These are phyloP conservation scores for Fusarium sp. DNA, from an alignment of 2,329 filamentous ascomycete genomes.

Conservation along the genomic window DNA sequence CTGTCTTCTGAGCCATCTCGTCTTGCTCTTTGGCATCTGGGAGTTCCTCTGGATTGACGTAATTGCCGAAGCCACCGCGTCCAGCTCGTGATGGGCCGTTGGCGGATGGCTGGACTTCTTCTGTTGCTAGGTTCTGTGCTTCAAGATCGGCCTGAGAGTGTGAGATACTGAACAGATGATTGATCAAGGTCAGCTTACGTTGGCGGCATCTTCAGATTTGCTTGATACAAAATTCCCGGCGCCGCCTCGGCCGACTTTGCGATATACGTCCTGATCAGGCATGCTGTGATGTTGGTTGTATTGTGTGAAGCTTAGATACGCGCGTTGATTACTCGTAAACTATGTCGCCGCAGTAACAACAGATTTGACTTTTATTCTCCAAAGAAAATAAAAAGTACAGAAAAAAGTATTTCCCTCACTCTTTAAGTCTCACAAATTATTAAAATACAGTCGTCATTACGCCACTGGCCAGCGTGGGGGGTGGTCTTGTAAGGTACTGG, in stretches of 20 bases:
- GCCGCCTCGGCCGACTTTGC: slow-evolving; percentile 68
- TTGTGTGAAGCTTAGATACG: background rate
- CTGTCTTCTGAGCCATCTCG: slow-evolving; percentile 48
- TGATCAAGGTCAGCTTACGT: slow-evolving; percentile 32
- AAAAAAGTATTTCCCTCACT: background rate
- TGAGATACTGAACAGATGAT: background rate
- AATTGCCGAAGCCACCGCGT: slow-evolving; percentile 72
- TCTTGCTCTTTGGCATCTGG: slow-evolving; percentile 48
- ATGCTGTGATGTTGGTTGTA: slow-evolving; percentile 19
- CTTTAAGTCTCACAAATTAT: slow-evolving; percentile 3
- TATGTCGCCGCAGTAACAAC: background rate
- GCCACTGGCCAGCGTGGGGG: slow-evolving; percentile 32
- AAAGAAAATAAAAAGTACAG: background rate
- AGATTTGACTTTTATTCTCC: background rate
- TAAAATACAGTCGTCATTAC: slow-evolving; percentile 10
- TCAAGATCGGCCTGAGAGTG: slow-evolving; percentile 49
- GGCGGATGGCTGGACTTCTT: slow-evolving; percentile 37
- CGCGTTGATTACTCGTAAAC: background rate
- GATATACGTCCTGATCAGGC: slow-evolving; percentile 55
- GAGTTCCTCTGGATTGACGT: slow-evolving; percentile 52
- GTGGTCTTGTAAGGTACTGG: background rate
- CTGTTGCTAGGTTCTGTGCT: slow-evolving; percentile 47
- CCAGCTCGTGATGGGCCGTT: slow-evolving; percentile 57
- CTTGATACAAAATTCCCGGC: slow-evolving; percentile 70
- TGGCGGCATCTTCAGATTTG: slow-evolving; percentile 58